A percentile compares a stretch with the other conserved stretches of the same genome.
These are phyloP conservation scores for Cystofilobasidium bisporidii DNA, from an alignment of 768 basidiomycete genomes.

Conservation along the genomic window DNA sequence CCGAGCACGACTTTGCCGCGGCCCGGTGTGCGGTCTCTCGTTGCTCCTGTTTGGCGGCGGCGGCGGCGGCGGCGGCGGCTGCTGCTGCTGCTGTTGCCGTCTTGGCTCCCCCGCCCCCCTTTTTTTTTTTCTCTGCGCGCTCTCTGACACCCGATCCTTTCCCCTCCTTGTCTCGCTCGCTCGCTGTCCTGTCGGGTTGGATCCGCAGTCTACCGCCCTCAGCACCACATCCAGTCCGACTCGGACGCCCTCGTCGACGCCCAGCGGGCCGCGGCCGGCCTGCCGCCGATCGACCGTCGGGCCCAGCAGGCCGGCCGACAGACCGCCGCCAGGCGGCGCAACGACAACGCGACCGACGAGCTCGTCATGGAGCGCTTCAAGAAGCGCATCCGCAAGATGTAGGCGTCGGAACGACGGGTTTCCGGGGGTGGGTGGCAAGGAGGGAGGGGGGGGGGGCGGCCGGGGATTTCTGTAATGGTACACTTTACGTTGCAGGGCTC, in stretches of 20 bases:
- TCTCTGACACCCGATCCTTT: neutral
- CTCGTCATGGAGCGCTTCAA: conserved; percentile 87
- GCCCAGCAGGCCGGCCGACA: conserved; percentile 17
- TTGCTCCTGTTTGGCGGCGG: neutral
- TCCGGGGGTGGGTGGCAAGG: too few relatives aligned
- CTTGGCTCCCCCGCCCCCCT: neutral
- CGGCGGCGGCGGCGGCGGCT: too few relatives aligned
- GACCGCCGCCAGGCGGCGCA: too few relatives aligned
- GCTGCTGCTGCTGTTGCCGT: neutral
- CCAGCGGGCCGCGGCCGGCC: conserved; percentile 73
- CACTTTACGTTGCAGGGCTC: too few relatives aligned
- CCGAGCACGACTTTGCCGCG: conserved; percentile 76
- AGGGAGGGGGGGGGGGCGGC: too few relatives aligned
- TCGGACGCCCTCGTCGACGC: conserved; percentile 76
- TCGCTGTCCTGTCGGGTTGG: too few relatives aligned
- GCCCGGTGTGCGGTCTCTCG: conserved; percentile 62
- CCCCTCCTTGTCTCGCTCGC: neutral
- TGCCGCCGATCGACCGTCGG: conserved; percentile 50
- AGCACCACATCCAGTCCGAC: conserved; percentile 73
- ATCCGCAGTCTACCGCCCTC: conserved; percentile 75
- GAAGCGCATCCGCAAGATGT: conserved; percentile 59
- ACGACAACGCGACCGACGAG: conserved; percentile 68
- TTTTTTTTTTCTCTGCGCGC: neutral
- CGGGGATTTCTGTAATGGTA: too few relatives aligned
- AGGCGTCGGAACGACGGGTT: too few relatives aligned